Percentiles rank a stretch among this genome's conserved stretches.
Conservation (phyloP, 352 stramenopile genomes). For the Thraustochytrium sp. region DNA sequence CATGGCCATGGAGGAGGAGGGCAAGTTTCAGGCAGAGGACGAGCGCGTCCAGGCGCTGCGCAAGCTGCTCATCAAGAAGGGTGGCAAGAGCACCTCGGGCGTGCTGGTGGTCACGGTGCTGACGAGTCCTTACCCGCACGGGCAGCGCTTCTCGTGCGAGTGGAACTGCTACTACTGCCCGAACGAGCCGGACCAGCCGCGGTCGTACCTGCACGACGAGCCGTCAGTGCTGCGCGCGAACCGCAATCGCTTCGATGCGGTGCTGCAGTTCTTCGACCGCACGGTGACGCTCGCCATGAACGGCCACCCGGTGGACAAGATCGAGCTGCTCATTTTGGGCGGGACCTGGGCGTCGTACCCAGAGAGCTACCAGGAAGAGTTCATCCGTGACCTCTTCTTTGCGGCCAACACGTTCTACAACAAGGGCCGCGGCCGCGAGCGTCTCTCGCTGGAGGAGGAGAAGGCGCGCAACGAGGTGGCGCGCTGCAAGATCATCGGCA, state of each 20-base stretch:
- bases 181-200: conserved; percentile 79
- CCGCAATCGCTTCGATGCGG: conserved; percentile 78
- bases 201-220: conserved; percentile 85
- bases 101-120: conserved; percentile 84
- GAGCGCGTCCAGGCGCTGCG: conserved; percentile 58
- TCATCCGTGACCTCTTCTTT: conserved; percentile 84
- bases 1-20: conserved; percentile 66
- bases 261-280: conserved; percentile 81
- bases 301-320: conserved; percentile 83
- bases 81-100: conserved; percentile 75
- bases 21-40: conserved; percentile 48
- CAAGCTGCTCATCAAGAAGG: conserved; percentile 76
- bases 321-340: conserved; percentile 79
- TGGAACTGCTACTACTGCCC: conserved; percentile 92
- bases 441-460: conserved; percentile 70
- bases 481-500: conserved; percentile 68
- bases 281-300: conserved; percentile 77
- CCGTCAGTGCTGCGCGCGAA: conserved; percentile 82
- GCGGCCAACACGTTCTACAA: conserved; percentile 83
- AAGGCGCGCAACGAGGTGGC: conserved; percentile 68
- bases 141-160: conserved; percentile 81
- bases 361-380: conserved; percentile 76
- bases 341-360: conserved; percentile 86
- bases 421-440: conserved; percentile 59
- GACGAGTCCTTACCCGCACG: conserved; percentile 75